Percentiles rank a stretch among this genome's conserved stretches.
These are phyloP conservation scores for Thraustochytrium striatum DNA, from an alignment of 352 stramenopile species.

Conservation along the genomic window DNA sequence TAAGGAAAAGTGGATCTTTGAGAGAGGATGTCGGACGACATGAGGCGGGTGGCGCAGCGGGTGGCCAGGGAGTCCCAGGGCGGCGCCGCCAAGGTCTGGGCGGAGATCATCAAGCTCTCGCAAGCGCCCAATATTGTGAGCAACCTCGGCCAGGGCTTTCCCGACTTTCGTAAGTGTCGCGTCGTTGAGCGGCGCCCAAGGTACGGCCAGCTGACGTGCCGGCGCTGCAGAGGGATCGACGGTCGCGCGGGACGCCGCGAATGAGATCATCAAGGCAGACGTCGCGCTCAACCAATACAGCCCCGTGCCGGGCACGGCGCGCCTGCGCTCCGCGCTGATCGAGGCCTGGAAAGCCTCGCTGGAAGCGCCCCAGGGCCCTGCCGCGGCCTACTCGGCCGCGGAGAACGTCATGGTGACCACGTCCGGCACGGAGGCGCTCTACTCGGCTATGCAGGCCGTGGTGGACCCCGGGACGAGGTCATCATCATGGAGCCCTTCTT, in stretches of 20 bases:
- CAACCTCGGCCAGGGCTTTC: conserved; percentile 82
- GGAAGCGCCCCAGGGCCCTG: conserved; percentile 60
- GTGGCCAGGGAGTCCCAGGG: conserved; percentile 2
- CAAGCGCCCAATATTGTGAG: conserved; percentile 32
- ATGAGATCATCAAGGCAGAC: background rate
- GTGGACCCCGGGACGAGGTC: conserved; percentile 90
- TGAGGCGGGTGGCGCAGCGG: conserved; percentile 15
- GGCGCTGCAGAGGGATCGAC: conserved; percentile 53
- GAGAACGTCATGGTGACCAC: conserved; percentile 87
- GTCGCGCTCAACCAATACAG: conserved; percentile 78
- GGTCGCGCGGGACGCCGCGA: conserved; percentile 54
- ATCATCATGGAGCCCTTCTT: conserved; percentile 95
- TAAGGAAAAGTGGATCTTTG: too few relatives aligned
- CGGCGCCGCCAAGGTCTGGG: conserved; percentile 19
- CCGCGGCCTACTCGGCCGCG: conserved; percentile 75
- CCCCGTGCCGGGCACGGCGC: conserved; percentile 76
- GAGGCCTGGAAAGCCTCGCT: conserved; percentile 82
- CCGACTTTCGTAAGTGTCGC: conserved; percentile 56
- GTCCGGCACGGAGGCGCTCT: conserved; percentile 88
- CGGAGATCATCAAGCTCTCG: conserved; percentile 42
- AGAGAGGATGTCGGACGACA: conserved; percentile 4
- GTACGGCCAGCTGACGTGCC: too few relatives aligned
- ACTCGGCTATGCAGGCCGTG: conserved; percentile 82
- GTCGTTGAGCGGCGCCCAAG: too few relatives aligned
- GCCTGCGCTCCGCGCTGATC: conserved; percentile 73